Conservation (phyloP, 768 basidiomycete genomes). For the Cubamyces lactineus region DNA sequence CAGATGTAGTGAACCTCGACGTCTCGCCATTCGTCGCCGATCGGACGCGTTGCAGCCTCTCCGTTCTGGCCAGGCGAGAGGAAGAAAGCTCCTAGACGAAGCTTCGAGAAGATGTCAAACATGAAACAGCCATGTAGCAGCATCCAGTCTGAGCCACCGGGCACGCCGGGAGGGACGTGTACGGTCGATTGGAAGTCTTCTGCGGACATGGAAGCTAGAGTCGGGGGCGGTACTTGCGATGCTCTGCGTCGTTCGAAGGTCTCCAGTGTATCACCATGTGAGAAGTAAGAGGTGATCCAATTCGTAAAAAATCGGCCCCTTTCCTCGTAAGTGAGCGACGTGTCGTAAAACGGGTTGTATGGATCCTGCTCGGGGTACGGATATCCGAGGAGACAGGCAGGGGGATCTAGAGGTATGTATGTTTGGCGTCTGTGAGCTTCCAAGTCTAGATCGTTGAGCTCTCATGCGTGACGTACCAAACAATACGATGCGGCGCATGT, state of each 20-base stretch:
- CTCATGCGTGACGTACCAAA: conserved; percentile 7
- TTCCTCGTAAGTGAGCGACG: conserved; percentile 9
- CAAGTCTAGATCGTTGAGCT: background rate
- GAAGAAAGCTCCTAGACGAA: background rate
- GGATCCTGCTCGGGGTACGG: conserved; percentile 1
- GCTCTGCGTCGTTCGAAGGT: background rate
- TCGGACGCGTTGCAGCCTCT: too few relatives aligned
- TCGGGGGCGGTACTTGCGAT: background rate
- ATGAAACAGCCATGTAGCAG: background rate
- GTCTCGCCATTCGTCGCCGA: conserved; percentile 4
- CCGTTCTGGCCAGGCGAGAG: background rate
- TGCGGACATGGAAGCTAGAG: background rate
- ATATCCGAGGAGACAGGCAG: conserved; percentile 7
- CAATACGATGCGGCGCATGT: conserved; percentile 13
- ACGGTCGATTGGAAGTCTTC: conserved; percentile 1
- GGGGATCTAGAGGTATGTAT: background rate
- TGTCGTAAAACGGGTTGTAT: conserved; percentile 8
- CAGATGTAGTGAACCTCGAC: conserved; percentile 11
- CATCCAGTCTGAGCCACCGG: conserved; percentile 10
- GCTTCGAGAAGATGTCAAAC: background rate
- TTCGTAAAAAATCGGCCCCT: background rate
- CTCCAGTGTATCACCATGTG: conserved; percentile 1
- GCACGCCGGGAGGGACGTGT: conserved; percentile 2
- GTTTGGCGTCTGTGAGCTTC: background rate
- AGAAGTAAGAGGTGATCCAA: conserved; percentile 11